A percentile compares a stretch with the other conserved stretches of the same genome.
These are phyloP conservation scores for Brassica rapa DNA, from an alignment of 345 rosid species.

Conservation along the genomic window DNA sequence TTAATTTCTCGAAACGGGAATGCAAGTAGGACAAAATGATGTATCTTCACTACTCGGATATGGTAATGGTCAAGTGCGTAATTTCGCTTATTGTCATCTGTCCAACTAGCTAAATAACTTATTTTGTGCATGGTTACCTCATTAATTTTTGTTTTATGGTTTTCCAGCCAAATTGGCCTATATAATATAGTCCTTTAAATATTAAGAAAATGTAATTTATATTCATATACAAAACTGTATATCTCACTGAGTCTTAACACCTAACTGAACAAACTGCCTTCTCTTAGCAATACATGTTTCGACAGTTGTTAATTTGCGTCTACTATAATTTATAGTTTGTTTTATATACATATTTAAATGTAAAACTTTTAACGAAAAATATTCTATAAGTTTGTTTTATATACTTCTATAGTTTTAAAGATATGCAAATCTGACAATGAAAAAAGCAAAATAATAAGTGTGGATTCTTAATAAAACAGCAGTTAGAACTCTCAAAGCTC, in stretches of 20 bases:
- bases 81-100: too few relatives aligned
- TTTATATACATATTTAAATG: too few relatives aligned
- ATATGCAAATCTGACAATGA: slow-evolving; percentile 29
- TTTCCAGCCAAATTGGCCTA: too few relatives aligned
- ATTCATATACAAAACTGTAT: slow-evolving; percentile 10
- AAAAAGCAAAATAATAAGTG: slow-evolving; percentile 8
- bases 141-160: too few relatives aligned
- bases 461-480: slow-evolving; percentile 27
- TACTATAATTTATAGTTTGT: neutral
- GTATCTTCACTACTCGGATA: too few relatives aligned
- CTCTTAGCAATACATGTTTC: slow-evolving; percentile 35
- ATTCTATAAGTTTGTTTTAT: neutral
- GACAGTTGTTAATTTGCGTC: slow-evolving; percentile 32
- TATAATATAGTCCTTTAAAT: neutral
- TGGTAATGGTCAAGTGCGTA: too few relatives aligned
- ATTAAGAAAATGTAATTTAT: neutral
- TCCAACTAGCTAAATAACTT: too few relatives aligned
- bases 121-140: too few relatives aligned
- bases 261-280: slow-evolving; percentile 34
- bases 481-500: slow-evolving; percentile 32
- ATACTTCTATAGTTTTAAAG: neutral
- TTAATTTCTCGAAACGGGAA: too few relatives aligned
- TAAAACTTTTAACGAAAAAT: neutral
- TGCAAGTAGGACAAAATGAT: too few relatives aligned
- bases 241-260: slow-evolving; percentile 31